Base-by-base conservation (phyloP, 257 asterid genomes). In the Lycium barbarum region DNA sequence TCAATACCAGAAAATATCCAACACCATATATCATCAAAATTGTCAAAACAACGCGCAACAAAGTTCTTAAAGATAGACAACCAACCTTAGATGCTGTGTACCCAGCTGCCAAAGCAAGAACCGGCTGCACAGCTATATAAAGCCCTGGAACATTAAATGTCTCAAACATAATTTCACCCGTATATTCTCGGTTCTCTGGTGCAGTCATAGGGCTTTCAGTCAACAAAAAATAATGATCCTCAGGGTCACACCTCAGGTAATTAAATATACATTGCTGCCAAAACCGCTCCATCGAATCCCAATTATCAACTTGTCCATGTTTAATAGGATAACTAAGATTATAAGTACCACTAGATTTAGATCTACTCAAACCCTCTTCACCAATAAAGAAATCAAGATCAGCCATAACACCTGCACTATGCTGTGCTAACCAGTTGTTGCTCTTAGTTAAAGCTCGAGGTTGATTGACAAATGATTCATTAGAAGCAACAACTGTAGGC, bases 21-120 rank as follows among this genome's bases (percentile, higher is more conserved):
- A 72, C 36, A 22, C 26, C 87, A 35, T 70, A 53, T 78, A 51
- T 47, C 81, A 54, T 65, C 43, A 85, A 58, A 55, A 84, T 53
- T 59, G 84, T 79, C 58, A 65, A 80, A 86, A 74, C 79, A 15
- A 58, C 58, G 74, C 45, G 70, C 70, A 72, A 58, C 83, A 45
- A 85, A 81, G 71, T 82, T 47, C 71, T 61, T 38, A 57, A 33
- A 54, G 83, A 54, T 26, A 38, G 72, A 84, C 72, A 62, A 82
- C 95, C 84, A 86, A 96, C 99, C 98, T 96, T 96, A 79, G 98
- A 91, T 70, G 98, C 87, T 47, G 98, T 95, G 90, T 93, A 96
- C 7, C 99, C 99, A 86, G 99, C 99, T 68, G 99, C 99, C 90
- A 96, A 86, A 85, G 99, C 99, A 73, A 96, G 98, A 84, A 96